Base-by-base conservation (phyloP, 2,329 filamentous ascomycete species). In the Fusarium acutatum region DNA sequence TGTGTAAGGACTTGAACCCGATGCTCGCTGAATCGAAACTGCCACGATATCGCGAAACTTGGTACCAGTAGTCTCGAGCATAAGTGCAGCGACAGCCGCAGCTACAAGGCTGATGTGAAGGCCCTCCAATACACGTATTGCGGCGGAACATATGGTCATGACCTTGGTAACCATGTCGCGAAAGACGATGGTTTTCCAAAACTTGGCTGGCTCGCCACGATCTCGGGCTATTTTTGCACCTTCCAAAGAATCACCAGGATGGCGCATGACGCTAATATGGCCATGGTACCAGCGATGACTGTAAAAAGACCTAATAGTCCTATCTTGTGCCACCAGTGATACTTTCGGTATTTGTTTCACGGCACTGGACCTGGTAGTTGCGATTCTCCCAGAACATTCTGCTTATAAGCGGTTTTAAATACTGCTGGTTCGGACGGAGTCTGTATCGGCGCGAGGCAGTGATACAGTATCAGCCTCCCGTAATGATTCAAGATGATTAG, bases 321-420 rank as follows among this genome's bases (percentile, higher is more conserved):
- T 50, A 34, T 20, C 12, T 50, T 20, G 4, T 20, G n/a, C 22
- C 47, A 34, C 22, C 47, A 50, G 17, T 6, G 30, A 24, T 20
- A 17, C 3, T 34, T 34, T 50, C 12, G 6, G 8, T 34, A 20
- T 24, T 34, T 34, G 0, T 18, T 34, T 6, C 12, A 14, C 7
- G 30, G 8, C 11, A 14, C 4, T 34, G 30, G 4, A 14, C 17
- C 22, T 14, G 8, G 6, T 4, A 17, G 12, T 20, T 11, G 12
- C 30, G 6, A 34, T 34, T 34, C 12, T 5, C 0, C 6, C 0
- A 2, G 18, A 7, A 8, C 12, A 34, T 15, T 34, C 12, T 34
- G 12, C 7, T 7, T 4, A 20, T 4, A 12, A 4, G 22, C 15
- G 15, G 2, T 0, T 24, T 34, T 34, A 6, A 24, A 14, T 20